Conservation (phyloP, 106 monocot genomes). For the Dendrobium catenatum region DNA sequence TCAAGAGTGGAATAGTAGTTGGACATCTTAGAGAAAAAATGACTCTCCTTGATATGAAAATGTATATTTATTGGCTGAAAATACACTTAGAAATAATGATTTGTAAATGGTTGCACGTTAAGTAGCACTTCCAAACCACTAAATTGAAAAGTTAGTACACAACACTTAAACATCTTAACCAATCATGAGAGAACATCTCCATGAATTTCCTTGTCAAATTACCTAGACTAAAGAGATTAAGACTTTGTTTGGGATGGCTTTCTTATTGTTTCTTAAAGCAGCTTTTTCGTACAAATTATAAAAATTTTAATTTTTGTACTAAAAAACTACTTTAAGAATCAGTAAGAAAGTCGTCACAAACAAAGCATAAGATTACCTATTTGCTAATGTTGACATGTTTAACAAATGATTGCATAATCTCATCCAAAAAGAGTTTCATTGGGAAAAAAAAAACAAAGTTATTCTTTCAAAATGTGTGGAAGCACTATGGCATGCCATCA, state of each 20-base stretch:
- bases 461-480: too few relatives aligned
- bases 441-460: too few relatives aligned
- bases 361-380: background rate
- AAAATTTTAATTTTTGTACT: too few relatives aligned
- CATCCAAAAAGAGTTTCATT: too few relatives aligned
- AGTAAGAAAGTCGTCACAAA: too few relatives aligned
- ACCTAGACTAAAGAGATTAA: background rate
- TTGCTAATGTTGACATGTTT: background rate
- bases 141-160: background rate
- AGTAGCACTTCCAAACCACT: background rate
- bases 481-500: too few relatives aligned
- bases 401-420: background rate
- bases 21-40: background rate
- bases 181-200: background rate
- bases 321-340: too few relatives aligned
- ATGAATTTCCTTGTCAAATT: background rate
- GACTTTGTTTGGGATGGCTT: background rate
- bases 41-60: background rate
- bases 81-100: background rate
- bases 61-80: background rate
- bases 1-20: background rate
- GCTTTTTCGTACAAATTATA: too few relatives aligned
- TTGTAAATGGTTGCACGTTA: background rate
- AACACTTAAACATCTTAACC: background rate
- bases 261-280: too few relatives aligned